Percentiles rank a stretch among this genome's conserved stretches.
Conservation (phyloP, 2,329 filamentous ascomycete species). For the Exophiala phaeomuriformis region DNA sequence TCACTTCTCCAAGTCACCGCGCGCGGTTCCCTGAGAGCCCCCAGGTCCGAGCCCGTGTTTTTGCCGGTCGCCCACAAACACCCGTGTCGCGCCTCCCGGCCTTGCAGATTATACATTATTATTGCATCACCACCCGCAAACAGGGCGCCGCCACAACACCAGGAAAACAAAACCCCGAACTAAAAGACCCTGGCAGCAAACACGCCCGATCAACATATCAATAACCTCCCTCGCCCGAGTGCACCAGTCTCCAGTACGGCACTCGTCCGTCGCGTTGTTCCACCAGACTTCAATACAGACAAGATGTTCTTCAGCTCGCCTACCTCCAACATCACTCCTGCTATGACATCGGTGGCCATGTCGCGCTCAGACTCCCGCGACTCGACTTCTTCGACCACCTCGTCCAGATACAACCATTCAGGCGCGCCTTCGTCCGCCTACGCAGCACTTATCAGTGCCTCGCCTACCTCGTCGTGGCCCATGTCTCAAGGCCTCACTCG, state of each 20-base stretch:
- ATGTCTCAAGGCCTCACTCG: constrained; percentile 11
- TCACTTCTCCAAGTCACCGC: constrained; percentile 14
- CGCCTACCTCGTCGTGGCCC: constrained; percentile 21
- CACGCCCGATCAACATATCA: constrained; percentile 4
- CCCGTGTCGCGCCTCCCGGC: not conserved
- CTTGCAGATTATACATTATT: not conserved
- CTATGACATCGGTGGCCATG: constrained; percentile 26
- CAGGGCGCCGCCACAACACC: not conserved
- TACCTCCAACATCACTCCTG: constrained; percentile 25
- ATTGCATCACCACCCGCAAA: not conserved
- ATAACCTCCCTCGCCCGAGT: constrained; percentile 6
- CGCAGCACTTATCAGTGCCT: constrained; percentile 21
- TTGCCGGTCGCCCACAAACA: constrained; percentile 3
- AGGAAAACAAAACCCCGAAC: constrained; percentile 7
- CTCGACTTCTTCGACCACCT: constrained; percentile 18
- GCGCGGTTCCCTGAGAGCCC: not conserved
- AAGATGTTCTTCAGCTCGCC: constrained; percentile 27
- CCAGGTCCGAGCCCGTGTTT: not conserved
- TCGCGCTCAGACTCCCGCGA: constrained; percentile 27
- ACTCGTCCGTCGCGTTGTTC: constrained; percentile 11
- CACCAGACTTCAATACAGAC: constrained; percentile 1
- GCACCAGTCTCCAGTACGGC: constrained; percentile 1
- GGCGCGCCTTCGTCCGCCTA: constrained; percentile 20
- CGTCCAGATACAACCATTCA: constrained; percentile 8
- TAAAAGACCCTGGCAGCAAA: constrained; percentile 12